Evolutionary conservation across 2,329 filamentous ascomycete species (phyloP).

Genomic region (Moelleriella libera): DNA sequence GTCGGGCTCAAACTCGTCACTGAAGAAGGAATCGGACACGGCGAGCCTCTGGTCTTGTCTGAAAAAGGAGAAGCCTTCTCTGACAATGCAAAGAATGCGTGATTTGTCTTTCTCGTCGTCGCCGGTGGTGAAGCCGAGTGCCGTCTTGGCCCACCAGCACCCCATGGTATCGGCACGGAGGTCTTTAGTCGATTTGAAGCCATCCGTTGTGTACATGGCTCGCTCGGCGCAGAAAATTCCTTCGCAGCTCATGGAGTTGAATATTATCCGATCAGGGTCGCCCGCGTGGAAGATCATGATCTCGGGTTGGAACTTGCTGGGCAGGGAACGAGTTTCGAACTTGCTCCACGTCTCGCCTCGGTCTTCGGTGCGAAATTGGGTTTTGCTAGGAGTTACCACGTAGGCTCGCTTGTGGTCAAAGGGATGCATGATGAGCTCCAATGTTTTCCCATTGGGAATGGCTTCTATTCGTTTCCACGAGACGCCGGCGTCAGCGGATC

Average conservation of each 20-base stretch:
- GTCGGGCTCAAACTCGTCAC: conserved; percentile 58
- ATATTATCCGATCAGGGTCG: conserved; percentile 75
- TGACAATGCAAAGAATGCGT: conserved; percentile 68
- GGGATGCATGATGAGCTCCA: conserved; percentile 60
- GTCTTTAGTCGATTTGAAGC: conserved; percentile 57
- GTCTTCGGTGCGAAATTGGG: conserved; percentile 75
- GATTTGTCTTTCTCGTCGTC: conserved; percentile 49
- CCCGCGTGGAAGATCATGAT: conserved; percentile 66
- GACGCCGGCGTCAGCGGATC: conserved; percentile 68
- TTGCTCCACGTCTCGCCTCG: conserved; percentile 66
- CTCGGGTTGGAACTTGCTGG: conserved; percentile 35
- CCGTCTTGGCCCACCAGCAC: conserved; percentile 79
- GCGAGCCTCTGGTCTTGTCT: conserved; percentile 65
- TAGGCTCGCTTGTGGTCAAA: conserved; percentile 70
- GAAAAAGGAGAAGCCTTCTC: conserved; percentile 55
- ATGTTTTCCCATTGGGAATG: conserved; percentile 47
- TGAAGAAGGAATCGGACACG: conserved; percentile 75
- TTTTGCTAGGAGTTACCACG: conserved; percentile 52
- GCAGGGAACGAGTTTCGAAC: conserved; percentile 50
- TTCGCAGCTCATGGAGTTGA: conserved; percentile 60
- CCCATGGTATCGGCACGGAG: conserved; percentile 56
- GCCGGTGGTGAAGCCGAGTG: conserved; percentile 58
- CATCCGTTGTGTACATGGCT: conserved; percentile 67
- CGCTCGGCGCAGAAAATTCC: conserved; percentile 49
- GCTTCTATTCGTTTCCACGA: conserved; percentile 56